A percentile compares a stretch with the other conserved stretches of the same genome.
Evolutionary conservation across 2,329 filamentous ascomycete genomes (phyloP).

Genomic region (Polytolypa hystricis): DNA sequence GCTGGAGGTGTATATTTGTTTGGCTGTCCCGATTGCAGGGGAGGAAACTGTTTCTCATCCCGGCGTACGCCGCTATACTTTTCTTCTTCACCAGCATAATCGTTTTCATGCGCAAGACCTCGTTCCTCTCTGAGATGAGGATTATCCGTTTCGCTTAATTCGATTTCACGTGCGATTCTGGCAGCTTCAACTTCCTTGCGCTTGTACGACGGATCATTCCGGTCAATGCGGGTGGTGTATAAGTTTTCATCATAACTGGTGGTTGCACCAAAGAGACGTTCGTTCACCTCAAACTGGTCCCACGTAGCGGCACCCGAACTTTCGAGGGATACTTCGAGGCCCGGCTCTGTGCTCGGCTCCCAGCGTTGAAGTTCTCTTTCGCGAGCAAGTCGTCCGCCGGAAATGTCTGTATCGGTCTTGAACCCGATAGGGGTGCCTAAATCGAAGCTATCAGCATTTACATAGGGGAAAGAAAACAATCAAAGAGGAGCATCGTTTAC

Average conservation of each 20-base stretch:
- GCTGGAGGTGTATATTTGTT: constrained; percentile 88
- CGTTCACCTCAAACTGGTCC: constrained; percentile 93
- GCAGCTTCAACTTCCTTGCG: constrained; percentile 69
- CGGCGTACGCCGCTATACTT: constrained; percentile 92
- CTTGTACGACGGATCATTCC: constrained; percentile 68
- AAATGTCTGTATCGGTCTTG: constrained; percentile 81
- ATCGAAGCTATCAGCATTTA: constrained; percentile 4
- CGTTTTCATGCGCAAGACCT: constrained; percentile 53
- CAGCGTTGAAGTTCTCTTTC: constrained; percentile 74
- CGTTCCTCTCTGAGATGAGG: constrained; percentile 85
- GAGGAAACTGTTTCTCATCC: constrained; percentile 49
- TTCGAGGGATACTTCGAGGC: constrained; percentile 62
- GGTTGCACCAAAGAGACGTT: constrained; percentile 73
- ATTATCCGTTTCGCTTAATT: constrained; percentile 61
- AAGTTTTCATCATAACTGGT: constrained; percentile 89
- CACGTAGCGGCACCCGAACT: constrained; percentile 46
- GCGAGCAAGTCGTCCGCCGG: constrained; percentile 55
- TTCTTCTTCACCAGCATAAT: constrained; percentile 70
- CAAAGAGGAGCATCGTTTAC: constrained; percentile 30
- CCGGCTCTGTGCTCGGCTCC: constrained; percentile 56
- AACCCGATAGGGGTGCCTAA: constrained; percentile 59
- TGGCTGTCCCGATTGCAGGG: constrained; percentile 48
- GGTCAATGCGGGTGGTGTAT: constrained; percentile 87
- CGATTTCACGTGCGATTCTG: constrained; percentile 79
- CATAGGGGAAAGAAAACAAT: background rate